These are phyloP conservation scores for Amphibolis antarctica DNA, from an alignment of 106 monocot genomes.

Conservation along the genomic window DNA sequence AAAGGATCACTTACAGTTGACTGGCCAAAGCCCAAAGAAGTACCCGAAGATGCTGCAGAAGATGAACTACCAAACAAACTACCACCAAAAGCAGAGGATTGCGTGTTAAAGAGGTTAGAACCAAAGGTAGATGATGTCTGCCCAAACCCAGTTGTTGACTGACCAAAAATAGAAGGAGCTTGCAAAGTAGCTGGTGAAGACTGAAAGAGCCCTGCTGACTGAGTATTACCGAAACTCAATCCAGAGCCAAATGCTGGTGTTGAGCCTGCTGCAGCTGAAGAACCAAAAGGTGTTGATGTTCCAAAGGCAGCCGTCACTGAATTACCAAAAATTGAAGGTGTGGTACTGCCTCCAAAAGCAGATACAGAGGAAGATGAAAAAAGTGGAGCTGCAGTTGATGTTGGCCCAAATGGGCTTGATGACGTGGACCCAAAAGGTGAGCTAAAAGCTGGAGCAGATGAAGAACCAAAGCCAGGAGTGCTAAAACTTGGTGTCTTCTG, in stretches of 20 bases:
- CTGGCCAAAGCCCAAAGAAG: slow-evolving; percentile 46
- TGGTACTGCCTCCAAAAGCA: slow-evolving; percentile 36
- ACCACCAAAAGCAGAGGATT: slow-evolving; percentile 70
- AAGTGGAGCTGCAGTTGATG: slow-evolving; percentile 36
- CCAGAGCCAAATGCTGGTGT: slow-evolving; percentile 58
- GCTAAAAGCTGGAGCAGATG: slow-evolving; percentile 43
- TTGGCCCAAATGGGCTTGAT: slow-evolving; percentile 58
- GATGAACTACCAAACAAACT: slow-evolving; percentile 64
- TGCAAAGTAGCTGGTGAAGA: slow-evolving; percentile 57
- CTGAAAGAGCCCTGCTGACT: slow-evolving; percentile 66
- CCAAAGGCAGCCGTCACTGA: slow-evolving; percentile 38
- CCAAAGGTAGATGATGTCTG: slow-evolving; percentile 39
- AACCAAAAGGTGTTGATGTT: slow-evolving; percentile 30
- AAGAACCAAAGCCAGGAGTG: slow-evolving; percentile 54
- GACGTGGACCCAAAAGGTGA: slow-evolving; percentile 49
- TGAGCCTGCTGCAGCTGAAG: slow-evolving; percentile 30
- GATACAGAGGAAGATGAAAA: slow-evolving; percentile 21
- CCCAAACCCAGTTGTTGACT: slow-evolving; percentile 48
- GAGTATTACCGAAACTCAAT: slow-evolving; percentile 56
- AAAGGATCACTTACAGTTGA: slow-evolving; percentile 41
- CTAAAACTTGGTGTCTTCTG: slow-evolving; percentile 53
- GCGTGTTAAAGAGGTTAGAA: slow-evolving; percentile 49
- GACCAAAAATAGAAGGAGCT: slow-evolving; percentile 62
- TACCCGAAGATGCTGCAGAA: slow-evolving; percentile 34
- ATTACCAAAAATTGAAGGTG: slow-evolving; percentile 51